A percentile compares a stretch with the other conserved stretches of the same genome.
Evolutionary conservation across 1,139 yeast species (phyloP).

Genomic region (Geotrichum phurueaensis): DNA sequence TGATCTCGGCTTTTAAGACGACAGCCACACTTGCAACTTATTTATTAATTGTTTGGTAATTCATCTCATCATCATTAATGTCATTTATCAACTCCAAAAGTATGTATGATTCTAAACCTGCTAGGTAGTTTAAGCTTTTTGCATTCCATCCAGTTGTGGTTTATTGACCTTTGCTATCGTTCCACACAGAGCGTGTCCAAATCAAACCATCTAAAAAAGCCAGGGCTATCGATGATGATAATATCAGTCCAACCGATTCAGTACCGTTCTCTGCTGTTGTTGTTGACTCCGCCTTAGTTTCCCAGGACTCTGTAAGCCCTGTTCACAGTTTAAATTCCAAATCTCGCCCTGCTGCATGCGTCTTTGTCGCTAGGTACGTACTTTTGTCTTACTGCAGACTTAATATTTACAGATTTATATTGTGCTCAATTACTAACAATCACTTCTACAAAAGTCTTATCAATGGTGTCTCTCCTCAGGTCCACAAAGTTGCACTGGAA

Average conservation of each 20-base stretch:
- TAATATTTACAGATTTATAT: background rate
- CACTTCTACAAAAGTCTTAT: constrained; percentile 10
- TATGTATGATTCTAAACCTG: constrained; percentile 6
- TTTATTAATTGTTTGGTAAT: background rate
- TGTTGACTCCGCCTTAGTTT: background rate
- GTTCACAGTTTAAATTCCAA: constrained; percentile 5
- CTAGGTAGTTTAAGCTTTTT: background rate
- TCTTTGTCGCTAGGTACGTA: constrained; percentile 64
- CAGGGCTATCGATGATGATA: background rate
- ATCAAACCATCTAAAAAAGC: constrained; percentile 6
- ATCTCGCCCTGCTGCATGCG: constrained; percentile 70
- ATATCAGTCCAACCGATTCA: background rate
- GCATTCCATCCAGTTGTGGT: background rate
- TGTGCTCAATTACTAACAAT: background rate
- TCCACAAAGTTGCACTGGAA: constrained; percentile 40
- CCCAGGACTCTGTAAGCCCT: background rate
- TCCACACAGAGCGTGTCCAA: constrained; percentile 12
- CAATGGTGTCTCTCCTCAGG: constrained; percentile 17
- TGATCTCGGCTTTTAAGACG: background rate
- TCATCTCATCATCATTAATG: constrained; percentile 1
- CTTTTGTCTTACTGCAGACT: background rate
- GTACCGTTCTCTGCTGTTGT: background rate
- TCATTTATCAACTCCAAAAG: constrained; percentile 16
- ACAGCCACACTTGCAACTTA: background rate
- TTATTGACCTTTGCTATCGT: background rate